Evolutionary conservation across 2,329 filamentous ascomycete species (phyloP).

Genomic region (Beauveria medogensis): DNA sequence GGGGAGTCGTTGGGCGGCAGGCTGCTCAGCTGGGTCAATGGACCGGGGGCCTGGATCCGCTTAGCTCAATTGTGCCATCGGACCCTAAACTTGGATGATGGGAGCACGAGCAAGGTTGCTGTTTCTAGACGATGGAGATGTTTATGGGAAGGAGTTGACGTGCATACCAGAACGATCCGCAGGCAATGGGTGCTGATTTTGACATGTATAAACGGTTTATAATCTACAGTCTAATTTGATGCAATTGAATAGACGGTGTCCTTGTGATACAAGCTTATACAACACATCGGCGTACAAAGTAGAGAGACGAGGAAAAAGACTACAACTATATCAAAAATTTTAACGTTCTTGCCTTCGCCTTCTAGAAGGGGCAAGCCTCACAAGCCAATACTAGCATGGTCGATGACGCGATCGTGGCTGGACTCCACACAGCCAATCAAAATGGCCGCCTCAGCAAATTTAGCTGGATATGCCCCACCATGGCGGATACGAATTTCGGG

Average conservation of each 20-base stretch:
- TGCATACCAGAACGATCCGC: too few species aligned
- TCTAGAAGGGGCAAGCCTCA: constrained; percentile 1
- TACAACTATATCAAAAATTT: neutral
- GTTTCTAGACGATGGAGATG: neutral
- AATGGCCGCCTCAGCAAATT: constrained; percentile 11
- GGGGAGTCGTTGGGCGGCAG: neutral
- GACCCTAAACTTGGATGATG: constrained; percentile 8
- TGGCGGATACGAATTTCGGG: neutral
- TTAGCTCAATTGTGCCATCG: constrained; percentile 10
- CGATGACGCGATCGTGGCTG: constrained; percentile 20
- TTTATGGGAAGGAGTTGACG: neutral
- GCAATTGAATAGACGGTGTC: too few species aligned
- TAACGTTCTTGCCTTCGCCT: neutral
- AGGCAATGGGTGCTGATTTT: too few species aligned
- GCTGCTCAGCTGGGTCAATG: neutral
- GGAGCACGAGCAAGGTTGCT: neutral
- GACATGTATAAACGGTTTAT: too few species aligned
- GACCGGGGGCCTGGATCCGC: constrained; percentile 1
- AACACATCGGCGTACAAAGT: too few species aligned
- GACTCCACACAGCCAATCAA: constrained; percentile 15
- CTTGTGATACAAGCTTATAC: too few species aligned
- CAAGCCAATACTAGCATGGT: constrained; percentile 1
- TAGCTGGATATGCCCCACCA: neutral
- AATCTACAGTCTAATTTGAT: too few species aligned
- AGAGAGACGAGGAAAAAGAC: too few species aligned